Conservation (phyloP, 257 asterid genomes). For the Penstemon barbatus region DNA sequence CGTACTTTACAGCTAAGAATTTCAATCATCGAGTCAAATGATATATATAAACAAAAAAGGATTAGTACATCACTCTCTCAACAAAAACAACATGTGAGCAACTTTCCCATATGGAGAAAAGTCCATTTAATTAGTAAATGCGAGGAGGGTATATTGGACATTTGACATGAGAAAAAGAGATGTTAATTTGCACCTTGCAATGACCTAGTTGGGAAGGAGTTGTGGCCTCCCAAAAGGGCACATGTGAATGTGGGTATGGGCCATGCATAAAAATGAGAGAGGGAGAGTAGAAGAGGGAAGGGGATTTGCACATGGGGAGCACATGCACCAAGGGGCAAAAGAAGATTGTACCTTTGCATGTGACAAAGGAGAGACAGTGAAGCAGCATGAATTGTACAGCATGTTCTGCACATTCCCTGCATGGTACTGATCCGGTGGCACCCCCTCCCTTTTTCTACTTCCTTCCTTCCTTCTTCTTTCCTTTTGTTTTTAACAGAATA, state of each 20-base stretch:
- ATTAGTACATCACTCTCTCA: no score
- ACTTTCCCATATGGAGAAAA: no score
- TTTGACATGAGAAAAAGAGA: not conserved
- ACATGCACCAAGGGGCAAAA: slow-evolving; percentile 43
- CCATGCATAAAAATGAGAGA: slow-evolving; percentile 29
- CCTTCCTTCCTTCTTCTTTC: slow-evolving; percentile 13
- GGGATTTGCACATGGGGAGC: slow-evolving; percentile 59
- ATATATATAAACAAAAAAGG: no score
- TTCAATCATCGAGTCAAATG: no score
- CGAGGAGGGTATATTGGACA: not conserved
- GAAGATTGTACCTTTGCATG: slow-evolving; percentile 49
- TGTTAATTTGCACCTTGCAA: not conserved
- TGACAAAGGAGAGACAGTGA: slow-evolving; percentile 67
- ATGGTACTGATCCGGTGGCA: slow-evolving; percentile 16
- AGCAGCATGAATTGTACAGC: slow-evolving; percentile 59
- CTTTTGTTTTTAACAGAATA: not conserved
- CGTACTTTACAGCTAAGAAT: no score
- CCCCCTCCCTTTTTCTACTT: not conserved
- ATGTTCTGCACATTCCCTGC: slow-evolving; percentile 60
- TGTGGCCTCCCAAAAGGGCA: slow-evolving; percentile 56
- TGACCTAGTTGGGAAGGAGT: slow-evolving; percentile 27
- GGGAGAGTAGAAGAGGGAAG: slow-evolving; percentile 13
- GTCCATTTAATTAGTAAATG: no score
- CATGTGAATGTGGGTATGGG: slow-evolving; percentile 66
- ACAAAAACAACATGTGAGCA: no score